phyloP scores from a whole-genome alignment of 1,139 yeast genomes.

The Magnusiomyces fungicola region DNA sequence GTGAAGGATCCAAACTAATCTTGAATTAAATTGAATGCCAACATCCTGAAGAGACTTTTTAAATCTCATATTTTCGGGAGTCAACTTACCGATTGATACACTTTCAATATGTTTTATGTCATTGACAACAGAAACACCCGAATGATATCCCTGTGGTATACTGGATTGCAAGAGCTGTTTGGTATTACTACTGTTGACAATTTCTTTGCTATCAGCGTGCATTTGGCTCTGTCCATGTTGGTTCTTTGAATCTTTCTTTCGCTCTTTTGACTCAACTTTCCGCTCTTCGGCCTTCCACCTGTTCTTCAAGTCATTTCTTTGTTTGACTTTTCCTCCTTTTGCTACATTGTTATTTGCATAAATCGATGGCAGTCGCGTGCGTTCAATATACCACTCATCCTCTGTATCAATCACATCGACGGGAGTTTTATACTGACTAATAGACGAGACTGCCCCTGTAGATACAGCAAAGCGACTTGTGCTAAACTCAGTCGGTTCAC shows the following conservation, averaged over 20 bases:
- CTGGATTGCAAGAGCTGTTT: not conserved
- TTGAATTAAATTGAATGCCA: constrained; percentile 10
- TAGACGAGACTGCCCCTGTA: not conserved
- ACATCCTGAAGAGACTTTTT: constrained; percentile 9
- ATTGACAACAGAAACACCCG: not conserved
- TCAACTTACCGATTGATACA: not conserved
- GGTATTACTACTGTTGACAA: not conserved
- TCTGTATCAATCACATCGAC: not conserved
- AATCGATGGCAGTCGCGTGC: not conserved
- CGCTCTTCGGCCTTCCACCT: too few relatives aligned
- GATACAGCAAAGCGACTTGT: not conserved
- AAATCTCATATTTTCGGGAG: constrained; percentile 4
- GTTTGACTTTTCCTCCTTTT: not conserved
- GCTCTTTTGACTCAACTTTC: too few relatives aligned
- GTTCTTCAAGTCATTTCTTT: not conserved
- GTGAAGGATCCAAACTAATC: constrained; percentile 10
- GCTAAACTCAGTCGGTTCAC: not conserved
- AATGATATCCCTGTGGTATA: not conserved
- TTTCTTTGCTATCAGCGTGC: too few relatives aligned
- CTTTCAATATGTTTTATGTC: not conserved
- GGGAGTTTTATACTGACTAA: not conserved
- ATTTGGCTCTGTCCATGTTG: too few relatives aligned
- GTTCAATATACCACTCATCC: not conserved
- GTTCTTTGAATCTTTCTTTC: too few relatives aligned
- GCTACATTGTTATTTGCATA: not conserved